A percentile compares a stretch with the other conserved stretches of the same genome.
These are phyloP conservation scores for Nematodospora anomalae DNA, from an alignment of 1,139 yeast genomes.

Conservation along the genomic window DNA sequence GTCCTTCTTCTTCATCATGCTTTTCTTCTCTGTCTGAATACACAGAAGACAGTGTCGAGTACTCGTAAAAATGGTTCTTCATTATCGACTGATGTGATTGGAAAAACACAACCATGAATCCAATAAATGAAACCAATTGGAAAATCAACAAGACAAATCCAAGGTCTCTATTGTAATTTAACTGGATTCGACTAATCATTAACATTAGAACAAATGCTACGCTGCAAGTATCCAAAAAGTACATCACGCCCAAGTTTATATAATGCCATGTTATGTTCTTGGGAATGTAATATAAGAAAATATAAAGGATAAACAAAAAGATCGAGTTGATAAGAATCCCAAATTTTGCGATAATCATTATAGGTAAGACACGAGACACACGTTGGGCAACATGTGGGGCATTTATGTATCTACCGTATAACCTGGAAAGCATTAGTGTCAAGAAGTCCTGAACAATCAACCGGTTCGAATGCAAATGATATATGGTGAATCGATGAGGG, in stretches of 20 bases:
- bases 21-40: constrained; percentile 10
- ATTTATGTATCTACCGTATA: constrained; percentile 7
- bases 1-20: constrained; percentile 4
- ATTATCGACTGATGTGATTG: constrained; percentile 11
- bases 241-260: constrained; percentile 7
- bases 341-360: constrained; percentile 7
- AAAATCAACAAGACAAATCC: constrained; percentile 9
- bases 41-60: constrained; percentile 11
- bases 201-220: constrained; percentile 7
- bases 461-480: neutral
- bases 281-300: constrained; percentile 7
- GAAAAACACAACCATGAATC: constrained; percentile 9
- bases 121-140: constrained; percentile 10
- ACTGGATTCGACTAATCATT: constrained; percentile 3
- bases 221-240: constrained; percentile 4
- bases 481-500: constrained; percentile 2
- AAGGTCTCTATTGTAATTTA: constrained; percentile 1
- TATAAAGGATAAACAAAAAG: constrained; percentile 4
- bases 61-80: constrained; percentile 1
- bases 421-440: constrained; percentile 3
- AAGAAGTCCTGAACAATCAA: constrained; percentile 3
- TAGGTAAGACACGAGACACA: constrained; percentile 2
- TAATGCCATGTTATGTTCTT: constrained; percentile 12
- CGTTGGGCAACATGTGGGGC: constrained; percentile 1
- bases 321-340: constrained; percentile 10